Percentiles rank a stretch among this genome's conserved stretches.
Conservation (phyloP, 1,139 yeast species). For the Debaryomycetaceae sp. region DNA sequence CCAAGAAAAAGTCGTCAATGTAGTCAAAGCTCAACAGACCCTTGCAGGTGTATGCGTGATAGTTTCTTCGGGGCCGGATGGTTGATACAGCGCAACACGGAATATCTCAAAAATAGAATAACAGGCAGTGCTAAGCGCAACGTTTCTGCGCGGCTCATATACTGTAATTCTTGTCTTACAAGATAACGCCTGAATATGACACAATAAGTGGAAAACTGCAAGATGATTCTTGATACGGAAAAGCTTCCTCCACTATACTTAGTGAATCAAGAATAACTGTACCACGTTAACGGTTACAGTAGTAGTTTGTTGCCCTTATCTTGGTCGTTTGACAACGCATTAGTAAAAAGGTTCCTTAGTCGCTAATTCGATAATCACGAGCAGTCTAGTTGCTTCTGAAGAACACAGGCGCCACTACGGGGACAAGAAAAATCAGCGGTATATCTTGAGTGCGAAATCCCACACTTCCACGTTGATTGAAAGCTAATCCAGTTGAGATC, state of each 20-base stretch:
- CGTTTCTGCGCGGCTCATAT: neutral
- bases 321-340: neutral
- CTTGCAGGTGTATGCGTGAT: neutral
- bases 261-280: neutral
- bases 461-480: neutral
- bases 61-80: no score
- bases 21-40: neutral
- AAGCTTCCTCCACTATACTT: neutral
- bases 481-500: neutral
- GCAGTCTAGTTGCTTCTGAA: neutral
- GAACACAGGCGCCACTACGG: neutral
- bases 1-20: neutral
- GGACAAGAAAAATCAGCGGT: neutral
- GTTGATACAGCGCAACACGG: no score
- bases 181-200: neutral
- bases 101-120: no score
- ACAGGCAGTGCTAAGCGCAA: neutral
- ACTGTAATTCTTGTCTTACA: neutral
- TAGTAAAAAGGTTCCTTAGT: neutral
- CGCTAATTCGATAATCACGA: neutral
- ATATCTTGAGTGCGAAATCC: neutral
- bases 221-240: neutral
- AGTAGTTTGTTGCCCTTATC: neutral
- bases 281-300: neutral
- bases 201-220: neutral